Percentiles rank a stretch among this genome's conserved stretches.
Evolutionary conservation across 208 protist genomes (phyloP).

Genomic region (Leptomonas pyrrhocoris): DNA sequence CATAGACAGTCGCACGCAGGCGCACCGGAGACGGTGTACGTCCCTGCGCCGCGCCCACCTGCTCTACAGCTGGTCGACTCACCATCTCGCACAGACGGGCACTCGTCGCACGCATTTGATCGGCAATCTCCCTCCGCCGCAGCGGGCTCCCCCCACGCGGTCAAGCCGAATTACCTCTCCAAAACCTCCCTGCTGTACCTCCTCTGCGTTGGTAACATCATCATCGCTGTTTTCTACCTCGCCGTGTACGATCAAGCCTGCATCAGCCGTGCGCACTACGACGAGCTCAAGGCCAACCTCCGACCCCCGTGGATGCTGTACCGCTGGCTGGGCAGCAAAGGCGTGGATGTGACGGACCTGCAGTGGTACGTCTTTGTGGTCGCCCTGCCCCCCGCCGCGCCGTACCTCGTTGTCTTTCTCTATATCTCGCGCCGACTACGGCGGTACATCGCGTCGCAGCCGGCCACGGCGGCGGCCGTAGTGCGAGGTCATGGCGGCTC

Average conservation of each 20-base stretch:
- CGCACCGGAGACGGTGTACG: conserved; percentile 1
- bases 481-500: too few relatives aligned
- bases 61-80: neutral
- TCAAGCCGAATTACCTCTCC: conserved; percentile 31
- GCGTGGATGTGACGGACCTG: conserved; percentile 61
- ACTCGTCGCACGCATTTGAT: neutral
- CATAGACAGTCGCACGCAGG: neutral
- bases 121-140: neutral
- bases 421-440: conserved; percentile 35
- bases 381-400: conserved; percentile 40
- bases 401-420: conserved; percentile 49
- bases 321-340: conserved; percentile 52
- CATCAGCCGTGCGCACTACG: conserved; percentile 35
- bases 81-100: neutral
- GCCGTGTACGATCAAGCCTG: conserved; percentile 37
- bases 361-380: conserved; percentile 73
- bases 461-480: neutral
- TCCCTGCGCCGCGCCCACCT: neutral
- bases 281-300: conserved; percentile 40
- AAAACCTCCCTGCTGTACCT: conserved; percentile 47
- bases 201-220: conserved; percentile 26
- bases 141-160: neutral
- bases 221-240: conserved; percentile 32
- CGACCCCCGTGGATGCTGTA: conserved; percentile 47
- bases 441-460: neutral